These are phyloP conservation scores for Fusarium compactum DNA, from an alignment of 2,329 filamentous ascomycete species.

Conservation along the genomic window DNA sequence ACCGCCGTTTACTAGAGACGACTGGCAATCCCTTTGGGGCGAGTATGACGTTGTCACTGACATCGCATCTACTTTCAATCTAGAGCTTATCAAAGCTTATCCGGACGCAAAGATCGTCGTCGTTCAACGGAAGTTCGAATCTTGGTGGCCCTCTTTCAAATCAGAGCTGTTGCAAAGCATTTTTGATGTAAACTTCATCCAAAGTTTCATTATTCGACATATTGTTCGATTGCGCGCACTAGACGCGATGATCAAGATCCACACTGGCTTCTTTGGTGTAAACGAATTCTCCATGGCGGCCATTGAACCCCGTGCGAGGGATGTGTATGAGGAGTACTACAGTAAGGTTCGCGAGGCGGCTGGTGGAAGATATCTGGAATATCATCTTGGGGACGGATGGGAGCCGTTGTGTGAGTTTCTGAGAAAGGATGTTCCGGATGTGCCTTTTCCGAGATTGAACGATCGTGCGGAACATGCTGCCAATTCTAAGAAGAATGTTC, in stretches of 20 bases:
- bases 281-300: background rate
- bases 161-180: background rate
- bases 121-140: background rate
- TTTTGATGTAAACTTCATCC: background rate
- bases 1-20: background rate
- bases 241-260: slow-evolving; percentile 8
- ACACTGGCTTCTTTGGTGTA: background rate
- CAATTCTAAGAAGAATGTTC: background rate
- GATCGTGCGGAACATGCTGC: slow-evolving; percentile 3
- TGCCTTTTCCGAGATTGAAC: slow-evolving; percentile 15
- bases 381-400: slow-evolving; percentile 17
- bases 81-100: slow-evolving; percentile 16
- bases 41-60: slow-evolving; percentile 19
- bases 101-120: slow-evolving; percentile 18
- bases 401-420: slow-evolving; percentile 19
- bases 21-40: slow-evolving; percentile 16
- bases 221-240: background rate
- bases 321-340: slow-evolving; percentile 4
- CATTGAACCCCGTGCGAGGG: background rate
- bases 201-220: background rate
- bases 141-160: slow-evolving; percentile 13
- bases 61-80: background rate
- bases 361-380: background rate
- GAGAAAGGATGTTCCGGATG: slow-evolving; percentile 12
- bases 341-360: slow-evolving; percentile 3